Base-by-base conservation (phyloP, 495 filamentous ascomycete species). In the Penicillium psychrofluorescens region DNA sequence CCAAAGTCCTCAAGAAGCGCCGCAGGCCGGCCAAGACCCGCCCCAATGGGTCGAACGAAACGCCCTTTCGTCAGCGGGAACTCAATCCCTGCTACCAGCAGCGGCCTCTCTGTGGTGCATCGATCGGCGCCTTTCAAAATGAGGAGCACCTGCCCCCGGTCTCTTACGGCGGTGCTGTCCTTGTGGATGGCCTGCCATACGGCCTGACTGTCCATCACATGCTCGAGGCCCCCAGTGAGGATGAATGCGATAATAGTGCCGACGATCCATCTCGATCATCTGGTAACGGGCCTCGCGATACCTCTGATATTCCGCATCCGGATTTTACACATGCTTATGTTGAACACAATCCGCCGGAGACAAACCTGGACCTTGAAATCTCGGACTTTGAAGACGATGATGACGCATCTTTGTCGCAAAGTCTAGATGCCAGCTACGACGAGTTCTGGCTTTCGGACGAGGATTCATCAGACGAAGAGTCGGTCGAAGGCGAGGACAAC, bases 181-280 rank as follows among this genome's bases (percentile, higher is more conserved):
- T 92, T 7, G 80, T 95, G 7, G 88, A 96, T 59, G 80, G 84
- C 41, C 77, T 83, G 49, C 79, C 84, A 1, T 92, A 87, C 56
- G 91, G 90, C 7, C 88, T 96, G 83, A 95, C 85, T 12, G 91
- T 96, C 3, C 91, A 97, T 51, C 91, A 97, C 58, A 87, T 97
- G 81, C 74, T 97, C 1, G 91, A 97, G 51, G 79, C 84, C 11
- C 85, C 85, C 5, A 85, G 83, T 27, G 76, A 82, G 11, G 77
- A 79, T 34, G 76, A 81, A 36, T 63, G 58, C 2, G 56, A 64
- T n/a, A 38, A 60, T 29, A 56, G 67, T 29, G 47, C 48, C 10
- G 55, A 59, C 29, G 48, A 40, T 4, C 67, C 66, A 11, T 45
- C 57, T 0, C 59, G 67, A 8, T 73, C 68, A 3, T 50, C 65